These are phyloP conservation scores for Bothriochloa decipiens DNA, from an alignment of 176 grass and related monocot species.

Conservation along the genomic window DNA sequence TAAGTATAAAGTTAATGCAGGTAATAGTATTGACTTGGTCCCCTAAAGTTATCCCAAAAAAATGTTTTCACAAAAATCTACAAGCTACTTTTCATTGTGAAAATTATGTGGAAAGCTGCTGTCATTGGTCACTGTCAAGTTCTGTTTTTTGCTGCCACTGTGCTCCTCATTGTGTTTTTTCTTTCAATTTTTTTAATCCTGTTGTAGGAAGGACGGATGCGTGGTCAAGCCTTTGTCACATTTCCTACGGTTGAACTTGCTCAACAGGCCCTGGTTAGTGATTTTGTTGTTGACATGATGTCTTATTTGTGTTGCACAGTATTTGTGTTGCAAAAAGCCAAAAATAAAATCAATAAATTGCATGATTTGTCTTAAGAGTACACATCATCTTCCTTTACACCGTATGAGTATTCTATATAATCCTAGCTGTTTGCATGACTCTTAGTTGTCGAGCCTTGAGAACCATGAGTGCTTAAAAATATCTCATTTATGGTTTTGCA, in stretches of 20 bases:
- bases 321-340: neutral
- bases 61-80: neutral
- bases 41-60: neutral
- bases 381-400: neutral
- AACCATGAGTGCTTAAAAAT: neutral
- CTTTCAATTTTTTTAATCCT: constrained; percentile 19
- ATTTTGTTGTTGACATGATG: constrained; percentile 27
- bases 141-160: neutral
- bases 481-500: neutral
- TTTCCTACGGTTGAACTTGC: constrained; percentile 82
- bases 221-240: constrained; percentile 94
- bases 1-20: constrained; percentile 95
- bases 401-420: neutral
- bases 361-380: constrained; percentile 19
- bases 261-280: constrained; percentile 72
- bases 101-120: neutral
- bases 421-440: neutral
- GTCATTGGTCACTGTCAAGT: neutral
- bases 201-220: constrained; percentile 83
- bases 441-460: neutral
- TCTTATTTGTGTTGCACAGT: no score
- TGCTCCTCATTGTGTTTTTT: constrained; percentile 11
- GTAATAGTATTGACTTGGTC: neutral
- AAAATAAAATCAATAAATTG: neutral
- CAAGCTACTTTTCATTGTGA: neutral